Evolutionary conservation across 805 yeast species (phyloP).

Genomic region (Kazachstania martiniae): DNA sequence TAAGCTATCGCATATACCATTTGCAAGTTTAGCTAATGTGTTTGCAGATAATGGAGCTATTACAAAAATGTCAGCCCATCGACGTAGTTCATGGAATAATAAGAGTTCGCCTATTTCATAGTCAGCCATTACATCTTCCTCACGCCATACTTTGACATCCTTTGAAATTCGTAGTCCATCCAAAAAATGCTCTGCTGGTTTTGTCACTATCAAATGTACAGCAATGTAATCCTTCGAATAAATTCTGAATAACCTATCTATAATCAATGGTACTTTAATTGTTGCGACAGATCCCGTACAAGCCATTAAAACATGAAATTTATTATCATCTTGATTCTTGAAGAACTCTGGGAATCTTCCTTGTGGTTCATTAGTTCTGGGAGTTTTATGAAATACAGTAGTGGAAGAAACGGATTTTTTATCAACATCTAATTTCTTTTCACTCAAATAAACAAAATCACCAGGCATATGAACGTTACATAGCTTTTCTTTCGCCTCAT

Average conservation of each 20-base stretch:
- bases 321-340: conserved; percentile 66
- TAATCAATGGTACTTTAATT: conserved; percentile 80
- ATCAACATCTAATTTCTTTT: conserved; percentile 1
- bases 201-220: conserved; percentile 76
- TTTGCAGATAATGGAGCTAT: conserved; percentile 76
- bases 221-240: conserved; percentile 66
- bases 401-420: not conserved
- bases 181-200: conserved; percentile 62
- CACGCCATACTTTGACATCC: conserved; percentile 77
- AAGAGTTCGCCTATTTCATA: conserved; percentile 52
- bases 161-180: conserved; percentile 52
- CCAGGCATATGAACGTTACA: conserved; percentile 29
- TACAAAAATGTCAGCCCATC: conserved; percentile 76
- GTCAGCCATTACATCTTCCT: conserved; percentile 46
- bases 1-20: conserved; percentile 70
- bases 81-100: conserved; percentile 64
- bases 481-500: conserved; percentile 15
- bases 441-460: conserved; percentile 18
- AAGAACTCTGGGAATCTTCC: conserved; percentile 68
- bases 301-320: conserved; percentile 78
- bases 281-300: conserved; percentile 97
- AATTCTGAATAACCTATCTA: conserved; percentile 72
- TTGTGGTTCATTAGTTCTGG: conserved; percentile 32
- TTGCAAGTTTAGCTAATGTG: conserved; percentile 61
- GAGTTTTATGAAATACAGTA: conserved; percentile 2